Conservation (phyloP, 2,329 filamentous ascomycete species). For the Scortechinia acanthostroma region DNA sequence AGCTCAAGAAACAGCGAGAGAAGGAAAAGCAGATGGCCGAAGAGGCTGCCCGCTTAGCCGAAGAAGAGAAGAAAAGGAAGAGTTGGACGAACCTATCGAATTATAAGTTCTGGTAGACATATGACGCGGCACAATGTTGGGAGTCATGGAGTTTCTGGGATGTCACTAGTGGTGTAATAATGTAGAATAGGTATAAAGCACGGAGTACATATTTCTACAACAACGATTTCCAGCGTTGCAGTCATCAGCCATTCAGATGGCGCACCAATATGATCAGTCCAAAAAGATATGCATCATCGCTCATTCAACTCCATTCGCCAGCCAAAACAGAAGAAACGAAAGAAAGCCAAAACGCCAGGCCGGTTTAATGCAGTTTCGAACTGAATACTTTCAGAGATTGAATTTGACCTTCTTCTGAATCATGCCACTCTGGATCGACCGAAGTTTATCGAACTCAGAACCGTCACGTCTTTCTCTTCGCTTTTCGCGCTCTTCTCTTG, state of each 20-base stretch:
- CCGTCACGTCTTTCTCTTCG: slow-evolving; percentile 39
- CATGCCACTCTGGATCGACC: slow-evolving; percentile 14
- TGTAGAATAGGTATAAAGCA: too few relatives aligned
- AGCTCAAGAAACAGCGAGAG: slow-evolving; percentile 39
- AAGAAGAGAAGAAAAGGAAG: slow-evolving; percentile 27
- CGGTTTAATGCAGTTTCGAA: too few relatives aligned
- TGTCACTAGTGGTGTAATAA: not conserved
- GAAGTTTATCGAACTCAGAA: slow-evolving; percentile 12
- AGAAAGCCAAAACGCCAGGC: too few relatives aligned
- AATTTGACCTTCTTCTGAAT: slow-evolving; percentile 30
- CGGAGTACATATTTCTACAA: too few relatives aligned
- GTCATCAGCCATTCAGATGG: too few relatives aligned
- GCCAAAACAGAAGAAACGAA: too few relatives aligned
- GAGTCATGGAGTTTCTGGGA: slow-evolving; percentile 19
- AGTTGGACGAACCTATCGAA: slow-evolving; percentile 31
- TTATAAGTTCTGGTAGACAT: slow-evolving; percentile 33
- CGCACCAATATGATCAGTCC: too few relatives aligned
- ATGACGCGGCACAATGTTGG: too few relatives aligned
- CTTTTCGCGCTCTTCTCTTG: slow-evolving; percentile 46
- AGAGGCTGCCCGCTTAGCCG: slow-evolving; percentile 12
- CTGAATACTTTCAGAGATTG: slow-evolving; percentile 16
- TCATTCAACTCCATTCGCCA: too few relatives aligned
- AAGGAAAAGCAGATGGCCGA: slow-evolving; percentile 19
- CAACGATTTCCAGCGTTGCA: too few relatives aligned
- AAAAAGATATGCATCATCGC: too few relatives aligned